Evolutionary conservation across 305 asterid species (phyloP).

Genomic region (Fraxinus sp.): DNA sequence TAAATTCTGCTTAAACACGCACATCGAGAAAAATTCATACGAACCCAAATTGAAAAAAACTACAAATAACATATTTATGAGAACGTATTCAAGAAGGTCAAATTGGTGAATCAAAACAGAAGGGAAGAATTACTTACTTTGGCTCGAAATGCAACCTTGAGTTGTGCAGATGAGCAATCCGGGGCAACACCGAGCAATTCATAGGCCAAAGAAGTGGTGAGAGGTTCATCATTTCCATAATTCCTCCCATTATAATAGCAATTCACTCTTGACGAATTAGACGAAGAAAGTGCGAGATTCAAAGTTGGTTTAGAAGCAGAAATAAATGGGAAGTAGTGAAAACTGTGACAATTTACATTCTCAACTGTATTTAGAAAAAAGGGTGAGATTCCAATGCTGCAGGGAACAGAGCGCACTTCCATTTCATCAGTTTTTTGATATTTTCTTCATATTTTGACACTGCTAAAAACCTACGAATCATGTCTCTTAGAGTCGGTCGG

Average conservation of each 20-base stretch:
- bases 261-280: slow-evolving; percentile 28
- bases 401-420: neutral
- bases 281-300: slow-evolving; percentile 24
- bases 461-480: neutral
- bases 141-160: slow-evolving; percentile 80
- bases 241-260: slow-evolving; percentile 30
- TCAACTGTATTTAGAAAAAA: slow-evolving; percentile 18
- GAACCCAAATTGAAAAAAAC: neutral
- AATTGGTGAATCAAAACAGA: neutral
- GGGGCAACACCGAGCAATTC: slow-evolving; percentile 65
- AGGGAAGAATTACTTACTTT: slow-evolving; percentile 41
- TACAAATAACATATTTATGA: neutral
- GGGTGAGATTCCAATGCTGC: slow-evolving; percentile 12
- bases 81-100: neutral
- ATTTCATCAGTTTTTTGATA: neutral
- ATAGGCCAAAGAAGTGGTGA: slow-evolving; percentile 52
- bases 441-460: neutral
- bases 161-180: slow-evolving; percentile 52
- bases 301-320: slow-evolving; percentile 20
- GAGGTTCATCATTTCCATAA: slow-evolving; percentile 36
- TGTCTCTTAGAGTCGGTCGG: neutral
- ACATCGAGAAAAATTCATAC: neutral
- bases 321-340: slow-evolving; percentile 23
- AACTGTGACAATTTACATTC: slow-evolving; percentile 15
- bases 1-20: neutral